These are phyloP conservation scores for Yamadazyma jaroonii DNA, from an alignment of 1,139 yeast species.

Conservation along the genomic window DNA sequence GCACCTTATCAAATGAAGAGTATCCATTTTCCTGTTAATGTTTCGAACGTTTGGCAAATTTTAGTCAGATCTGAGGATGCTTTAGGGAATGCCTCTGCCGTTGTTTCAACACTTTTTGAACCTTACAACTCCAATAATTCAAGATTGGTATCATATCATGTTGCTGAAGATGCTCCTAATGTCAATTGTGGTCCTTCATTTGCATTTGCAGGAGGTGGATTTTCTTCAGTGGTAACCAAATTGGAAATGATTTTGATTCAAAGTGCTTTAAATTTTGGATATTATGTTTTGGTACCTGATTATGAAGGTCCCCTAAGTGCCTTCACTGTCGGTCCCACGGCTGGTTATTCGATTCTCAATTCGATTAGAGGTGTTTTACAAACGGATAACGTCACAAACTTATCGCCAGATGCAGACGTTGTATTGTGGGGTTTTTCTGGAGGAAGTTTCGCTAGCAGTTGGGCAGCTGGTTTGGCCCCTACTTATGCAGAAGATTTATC, in stretches of 20 bases:
- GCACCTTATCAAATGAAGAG: conserved; percentile 20
- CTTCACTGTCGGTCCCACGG: conserved; percentile 27
- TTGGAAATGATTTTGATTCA: conserved; percentile 25
- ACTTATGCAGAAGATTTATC: conserved; percentile 30
- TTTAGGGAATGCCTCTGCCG: conserved; percentile 27
- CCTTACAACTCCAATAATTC: conserved; percentile 29
- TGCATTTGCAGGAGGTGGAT: conserved; percentile 19
- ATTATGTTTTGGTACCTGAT: conserved; percentile 31
- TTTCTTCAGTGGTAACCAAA: conserved; percentile 17
- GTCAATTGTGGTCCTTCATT: conserved; percentile 33
- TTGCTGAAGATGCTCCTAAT: conserved; percentile 32
- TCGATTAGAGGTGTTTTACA: conserved; percentile 23
- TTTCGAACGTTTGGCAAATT: conserved; percentile 28
- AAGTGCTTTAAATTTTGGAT: conserved; percentile 26
- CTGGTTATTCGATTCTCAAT: conserved; percentile 28
- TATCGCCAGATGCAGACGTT: conserved; percentile 21
- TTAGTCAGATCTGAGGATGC: conserved; percentile 32
- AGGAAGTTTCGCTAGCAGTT: conserved; percentile 31
- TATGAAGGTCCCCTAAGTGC: conserved; percentile 29
- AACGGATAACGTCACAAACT: conserved; percentile 21
- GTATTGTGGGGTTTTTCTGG: conserved; percentile 38
- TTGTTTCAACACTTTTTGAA: conserved; percentile 30
- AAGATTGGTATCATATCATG: conserved; percentile 29
- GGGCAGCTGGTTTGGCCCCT: conserved; percentile 34
- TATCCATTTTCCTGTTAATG: conserved; percentile 13